Base-by-base conservation (phyloP, 108 stramenopile species). In the Skeletonema costatum region DNA sequence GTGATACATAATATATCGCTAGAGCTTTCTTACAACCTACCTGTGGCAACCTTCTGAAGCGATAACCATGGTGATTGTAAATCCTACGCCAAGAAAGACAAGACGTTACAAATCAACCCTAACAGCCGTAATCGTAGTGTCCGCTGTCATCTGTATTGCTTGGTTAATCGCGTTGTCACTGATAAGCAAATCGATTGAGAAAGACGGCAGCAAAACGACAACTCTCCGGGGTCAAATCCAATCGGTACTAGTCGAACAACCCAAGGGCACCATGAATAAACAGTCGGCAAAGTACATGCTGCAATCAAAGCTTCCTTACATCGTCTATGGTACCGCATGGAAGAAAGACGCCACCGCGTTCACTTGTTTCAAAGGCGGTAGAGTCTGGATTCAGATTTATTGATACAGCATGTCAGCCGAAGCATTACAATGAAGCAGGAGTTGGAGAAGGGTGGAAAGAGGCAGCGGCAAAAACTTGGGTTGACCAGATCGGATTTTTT, bases 341-440 rank as follows among this genome's bases (percentile, higher is more conserved):
- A 97, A 97, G 74, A 91, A 93, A 80, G 95, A 94, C 13, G 60
- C 80, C 10, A 97, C 97, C 0, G 88, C 93, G 14, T 31, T 31
- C 71, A 41, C 76, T 89, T 44, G 97, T 96, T 9, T 59, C 69
- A 10, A 64, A 91, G 17, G 97, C 97, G 25, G 72, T 95, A n/a
- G 46, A 78, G 11, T 66, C 90, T 17, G 97, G 97, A 44, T 97
- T 97, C 66, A 88, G 95, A 9, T 93, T 90, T 77, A 91, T 97
- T 71, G 97, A 97, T 73, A 97, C 97, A 25, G 97, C 97, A 12
- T 96, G 95, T 70, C 97, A 97, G 73, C 97, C 97, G 32, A 96
- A 90, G 68, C 97, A 97, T 75, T 96, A 94, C 74, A 80, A 93
- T 63, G 97, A 97, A 75, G 68, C 82, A 6, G 90, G 89, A 7